Evolutionary conservation across 768 basidiomycete genomes (phyloP).

Genomic region (Amanita rimosa): DNA sequence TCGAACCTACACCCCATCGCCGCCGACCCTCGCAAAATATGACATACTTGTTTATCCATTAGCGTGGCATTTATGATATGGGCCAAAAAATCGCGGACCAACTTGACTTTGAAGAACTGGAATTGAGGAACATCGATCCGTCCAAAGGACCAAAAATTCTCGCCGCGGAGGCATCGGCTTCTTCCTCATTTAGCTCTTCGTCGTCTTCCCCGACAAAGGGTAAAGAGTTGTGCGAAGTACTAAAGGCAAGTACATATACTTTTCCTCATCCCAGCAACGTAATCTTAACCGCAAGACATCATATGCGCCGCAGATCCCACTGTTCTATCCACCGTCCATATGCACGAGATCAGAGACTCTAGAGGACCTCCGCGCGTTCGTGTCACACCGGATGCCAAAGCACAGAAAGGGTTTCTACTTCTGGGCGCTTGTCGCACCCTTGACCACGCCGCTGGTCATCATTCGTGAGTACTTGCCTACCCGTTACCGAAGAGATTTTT

Average conservation of each 20-base stretch:
- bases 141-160: constrained; percentile 45
- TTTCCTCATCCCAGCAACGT: background rate
- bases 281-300: background rate
- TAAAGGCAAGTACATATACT: background rate
- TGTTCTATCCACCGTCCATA: constrained; percentile 44
- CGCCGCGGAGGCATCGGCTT: background rate
- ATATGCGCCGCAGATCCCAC: constrained; percentile 41
- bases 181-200: constrained; percentile 2
- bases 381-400: constrained; percentile 43
- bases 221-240: background rate
- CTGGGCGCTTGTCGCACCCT: constrained; percentile 57
- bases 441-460: constrained; percentile 68
- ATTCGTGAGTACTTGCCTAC: constrained; percentile 43
- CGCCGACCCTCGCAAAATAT: background rate
- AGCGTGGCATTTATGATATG: constrained; percentile 43
- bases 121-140: constrained; percentile 62
- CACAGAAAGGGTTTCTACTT: constrained; percentile 56
- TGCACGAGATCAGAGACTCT: constrained; percentile 22
- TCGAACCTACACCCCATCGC: no score
- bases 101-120: constrained; percentile 74
- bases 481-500: background rate
- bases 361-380: constrained; percentile 37
- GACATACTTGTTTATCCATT: background rate
- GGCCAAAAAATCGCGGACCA: constrained; percentile 63
- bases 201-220: background rate